These are phyloP conservation scores for Trametes maxima DNA, from an alignment of 768 basidiomycete genomes.

Conservation along the genomic window DNA sequence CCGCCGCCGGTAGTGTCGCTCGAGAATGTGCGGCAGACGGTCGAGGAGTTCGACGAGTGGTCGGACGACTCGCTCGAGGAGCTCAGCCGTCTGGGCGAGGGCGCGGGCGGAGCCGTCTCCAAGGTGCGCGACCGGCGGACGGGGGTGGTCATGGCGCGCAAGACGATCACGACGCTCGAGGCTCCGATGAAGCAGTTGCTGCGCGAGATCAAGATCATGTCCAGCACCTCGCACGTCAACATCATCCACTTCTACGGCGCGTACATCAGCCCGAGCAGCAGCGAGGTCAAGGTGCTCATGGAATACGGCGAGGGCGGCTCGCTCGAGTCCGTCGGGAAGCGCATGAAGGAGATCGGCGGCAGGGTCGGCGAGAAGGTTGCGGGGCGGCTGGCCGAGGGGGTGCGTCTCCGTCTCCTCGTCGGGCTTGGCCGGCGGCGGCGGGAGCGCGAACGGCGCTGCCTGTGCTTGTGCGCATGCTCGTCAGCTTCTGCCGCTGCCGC, in stretches of 20 bases:
- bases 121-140: constrained; percentile 87
- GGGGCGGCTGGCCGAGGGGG: constrained; percentile 91
- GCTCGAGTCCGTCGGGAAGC: constrained; percentile 85
- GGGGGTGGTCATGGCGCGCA: constrained; percentile 85
- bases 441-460: too few relatives aligned
- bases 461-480: neutral
- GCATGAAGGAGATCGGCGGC: constrained; percentile 76
- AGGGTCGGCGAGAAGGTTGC: constrained; percentile 87
- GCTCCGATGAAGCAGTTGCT: constrained; percentile 92
- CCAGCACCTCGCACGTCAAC: constrained; percentile 79
- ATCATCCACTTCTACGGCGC: constrained; percentile 93
- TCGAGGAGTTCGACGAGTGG: constrained; percentile 50
- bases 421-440: too few relatives aligned
- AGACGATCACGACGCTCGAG: constrained; percentile 89
- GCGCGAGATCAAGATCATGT: constrained; percentile 89
- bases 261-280: constrained; percentile 82
- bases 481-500: constrained; percentile 5
- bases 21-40: constrained; percentile 33
- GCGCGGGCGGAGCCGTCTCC: constrained; percentile 95
- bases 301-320: constrained; percentile 88
- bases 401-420: constrained; percentile 40
- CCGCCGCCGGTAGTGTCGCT: constrained; percentile 28
- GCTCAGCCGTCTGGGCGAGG: constrained; percentile 82
- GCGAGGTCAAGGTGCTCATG: constrained; percentile 95
- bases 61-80: constrained; percentile 78